Evolutionary conservation across 805 yeast species (phyloP).

Genomic region (Isabelozyma rhagii): DNA sequence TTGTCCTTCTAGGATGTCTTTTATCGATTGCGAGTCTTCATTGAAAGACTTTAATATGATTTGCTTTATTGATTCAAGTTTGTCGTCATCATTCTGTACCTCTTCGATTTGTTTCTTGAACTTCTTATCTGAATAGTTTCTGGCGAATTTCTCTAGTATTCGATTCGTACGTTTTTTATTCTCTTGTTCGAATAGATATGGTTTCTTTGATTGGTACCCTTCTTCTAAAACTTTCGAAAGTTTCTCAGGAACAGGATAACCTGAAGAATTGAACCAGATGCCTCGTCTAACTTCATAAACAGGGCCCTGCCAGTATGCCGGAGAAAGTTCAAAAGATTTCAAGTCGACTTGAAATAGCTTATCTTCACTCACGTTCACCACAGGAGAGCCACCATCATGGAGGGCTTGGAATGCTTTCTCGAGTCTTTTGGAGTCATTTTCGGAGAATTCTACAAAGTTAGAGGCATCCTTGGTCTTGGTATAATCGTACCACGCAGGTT

Average conservation of each 20-base stretch:
- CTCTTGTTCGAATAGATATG: conserved; percentile 21
- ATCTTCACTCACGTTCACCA: conserved; percentile 76
- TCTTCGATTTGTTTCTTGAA: not conserved
- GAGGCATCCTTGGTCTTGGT: conserved; percentile 47
- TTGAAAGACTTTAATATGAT: not conserved
- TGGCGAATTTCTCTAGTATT: not conserved
- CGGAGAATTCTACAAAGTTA: conserved; percentile 67
- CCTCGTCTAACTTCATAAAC: conserved; percentile 80
- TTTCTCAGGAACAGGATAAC: conserved; percentile 49
- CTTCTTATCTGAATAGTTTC: conserved; percentile 4
- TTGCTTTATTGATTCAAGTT: not conserved
- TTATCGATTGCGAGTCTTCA: not conserved
- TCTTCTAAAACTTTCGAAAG: conserved; percentile 59
- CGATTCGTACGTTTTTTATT: not conserved
- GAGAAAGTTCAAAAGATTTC: conserved; percentile 48
- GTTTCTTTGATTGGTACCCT: conserved; percentile 42
- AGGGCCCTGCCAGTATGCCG: conserved; percentile 90
- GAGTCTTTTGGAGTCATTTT: conserved; percentile 56
- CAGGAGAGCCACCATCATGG: not conserved
- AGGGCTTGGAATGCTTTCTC: conserved; percentile 47
- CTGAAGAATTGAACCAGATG: conserved; percentile 68
- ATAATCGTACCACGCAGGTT: conserved; percentile 62
- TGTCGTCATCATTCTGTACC: not conserved
- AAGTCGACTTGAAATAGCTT: conserved; percentile 72
- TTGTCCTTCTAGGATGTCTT: conserved; percentile 13